Conservation (phyloP, 2,329 filamentous ascomycete species). For the Fusarium sp. region DNA sequence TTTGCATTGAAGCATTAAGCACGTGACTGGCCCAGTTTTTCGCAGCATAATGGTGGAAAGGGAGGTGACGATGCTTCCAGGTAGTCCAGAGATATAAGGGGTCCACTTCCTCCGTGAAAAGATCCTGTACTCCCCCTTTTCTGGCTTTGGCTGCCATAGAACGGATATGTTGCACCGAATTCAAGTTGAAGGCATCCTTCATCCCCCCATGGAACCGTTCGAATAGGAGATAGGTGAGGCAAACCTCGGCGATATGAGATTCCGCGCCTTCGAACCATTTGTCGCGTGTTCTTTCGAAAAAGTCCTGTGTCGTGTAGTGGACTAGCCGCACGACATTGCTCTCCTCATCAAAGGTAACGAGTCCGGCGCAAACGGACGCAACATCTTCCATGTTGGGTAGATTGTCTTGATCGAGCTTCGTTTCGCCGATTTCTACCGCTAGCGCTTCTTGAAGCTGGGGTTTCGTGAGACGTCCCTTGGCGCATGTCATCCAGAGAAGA, state of each 20-base stretch:
- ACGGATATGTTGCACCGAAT: conserved; percentile 34
- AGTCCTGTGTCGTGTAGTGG: conserved; percentile 60
- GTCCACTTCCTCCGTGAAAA: too few species aligned
- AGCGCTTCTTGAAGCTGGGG: conserved; percentile 57
- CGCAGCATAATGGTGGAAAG: conserved; percentile 49
- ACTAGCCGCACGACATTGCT: conserved; percentile 55
- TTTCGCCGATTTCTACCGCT: conserved; percentile 47
- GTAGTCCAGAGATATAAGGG: too few species aligned
- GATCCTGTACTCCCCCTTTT: too few species aligned
- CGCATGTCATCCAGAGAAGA: conserved; percentile 55
- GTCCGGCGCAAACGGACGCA: conserved; percentile 53
- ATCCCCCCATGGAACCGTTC: not conserved
- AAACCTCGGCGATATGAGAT: not conserved
- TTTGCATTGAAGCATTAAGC: conserved; percentile 8
- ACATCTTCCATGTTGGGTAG: conserved; percentile 49
- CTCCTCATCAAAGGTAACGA: conserved; percentile 54
- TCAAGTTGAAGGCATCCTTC: conserved; percentile 27
- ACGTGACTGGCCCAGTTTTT: conserved; percentile 51
- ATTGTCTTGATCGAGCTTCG: conserved; percentile 50
- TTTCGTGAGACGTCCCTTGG: conserved; percentile 48
- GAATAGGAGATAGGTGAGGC: not conserved
- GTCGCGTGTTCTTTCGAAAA: conserved; percentile 18
- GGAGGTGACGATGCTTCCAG: too few species aligned
- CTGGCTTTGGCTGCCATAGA: too few species aligned
- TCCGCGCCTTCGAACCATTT: not conserved